Percentiles rank a stretch among this genome's conserved stretches.
Evolutionary conservation across 163 green algal genomes (phyloP).

Genomic region (Coccomyxa subellipsoidea): DNA sequence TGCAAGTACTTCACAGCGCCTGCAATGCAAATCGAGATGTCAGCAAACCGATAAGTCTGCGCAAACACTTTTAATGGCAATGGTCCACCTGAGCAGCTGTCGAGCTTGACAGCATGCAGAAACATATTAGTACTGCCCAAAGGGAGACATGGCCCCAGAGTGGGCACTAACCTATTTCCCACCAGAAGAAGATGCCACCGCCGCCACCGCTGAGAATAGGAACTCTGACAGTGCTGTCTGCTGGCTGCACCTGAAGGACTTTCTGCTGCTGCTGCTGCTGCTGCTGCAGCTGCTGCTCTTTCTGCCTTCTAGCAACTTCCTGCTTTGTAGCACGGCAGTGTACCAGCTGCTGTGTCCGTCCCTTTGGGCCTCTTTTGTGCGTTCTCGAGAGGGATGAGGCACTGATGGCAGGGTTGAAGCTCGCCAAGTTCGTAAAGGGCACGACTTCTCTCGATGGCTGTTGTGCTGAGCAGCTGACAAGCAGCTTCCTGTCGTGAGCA

Average conservation of each 20-base stretch:
- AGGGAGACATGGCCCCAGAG: no score
- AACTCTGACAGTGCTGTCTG: neutral
- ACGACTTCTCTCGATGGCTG: neutral
- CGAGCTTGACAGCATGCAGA: no score
- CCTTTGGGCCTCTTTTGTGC: no score
- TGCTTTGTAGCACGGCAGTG: neutral
- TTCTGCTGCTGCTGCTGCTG: neutral
- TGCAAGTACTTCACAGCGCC: slow-evolving; percentile 53
- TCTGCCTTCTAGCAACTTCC: neutral
- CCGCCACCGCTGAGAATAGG: slow-evolving; percentile 28
- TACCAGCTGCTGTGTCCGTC: neutral
- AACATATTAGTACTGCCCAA: no score
- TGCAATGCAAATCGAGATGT: slow-evolving; percentile 11
- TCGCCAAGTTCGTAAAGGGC: neutral
- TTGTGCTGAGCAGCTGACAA: neutral
- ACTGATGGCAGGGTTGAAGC: neutral
- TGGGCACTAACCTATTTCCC: neutral
- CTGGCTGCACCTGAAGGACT: neutral
- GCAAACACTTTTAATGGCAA: no score
- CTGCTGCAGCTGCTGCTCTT: neutral
- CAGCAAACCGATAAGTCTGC: no score
- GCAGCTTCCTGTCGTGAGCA: neutral
- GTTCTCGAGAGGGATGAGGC: no score
- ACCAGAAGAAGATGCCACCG: slow-evolving; percentile 60
- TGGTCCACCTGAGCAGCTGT: no score